phyloP scores from a whole-genome alignment of 306 rosid genomes.

The Fragaria nilgerrensis region DNA sequence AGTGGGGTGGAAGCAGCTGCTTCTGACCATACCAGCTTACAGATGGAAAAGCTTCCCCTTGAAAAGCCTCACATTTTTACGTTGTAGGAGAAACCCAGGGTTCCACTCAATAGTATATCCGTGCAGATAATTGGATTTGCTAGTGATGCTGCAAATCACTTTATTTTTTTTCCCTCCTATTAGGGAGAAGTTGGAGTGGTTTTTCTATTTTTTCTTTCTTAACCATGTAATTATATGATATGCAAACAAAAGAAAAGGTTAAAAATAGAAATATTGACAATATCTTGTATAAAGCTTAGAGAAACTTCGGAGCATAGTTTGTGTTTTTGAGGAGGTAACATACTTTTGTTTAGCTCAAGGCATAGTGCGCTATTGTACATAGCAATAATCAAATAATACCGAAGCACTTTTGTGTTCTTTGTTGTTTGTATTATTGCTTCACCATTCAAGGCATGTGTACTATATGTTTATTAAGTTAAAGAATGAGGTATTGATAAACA shows the following conservation, averaged over 20 bases:
- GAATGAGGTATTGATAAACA: not conserved
- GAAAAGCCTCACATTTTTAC: conserved; percentile 39
- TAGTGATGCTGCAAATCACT: conserved; percentile 7
- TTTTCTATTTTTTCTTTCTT: not conserved
- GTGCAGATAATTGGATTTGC: conserved; percentile 27
- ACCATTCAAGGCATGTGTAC: not conserved
- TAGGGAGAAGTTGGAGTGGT: conserved; percentile 5
- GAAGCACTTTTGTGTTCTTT: not conserved
- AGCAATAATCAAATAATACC: not conserved
- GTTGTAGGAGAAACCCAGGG: conserved; percentile 9
- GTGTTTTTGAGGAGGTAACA: not conserved
- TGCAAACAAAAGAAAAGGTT: conserved; percentile 18
- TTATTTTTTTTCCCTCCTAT: not conserved
- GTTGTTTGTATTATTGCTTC: not conserved
- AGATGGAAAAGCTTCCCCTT: conserved; percentile 63
- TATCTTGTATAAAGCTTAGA: conserved; percentile 8
- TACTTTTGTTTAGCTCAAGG: not conserved
- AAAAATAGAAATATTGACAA: not conserved
- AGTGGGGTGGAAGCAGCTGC: conserved; percentile 40
- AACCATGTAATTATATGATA: conserved; percentile 27
- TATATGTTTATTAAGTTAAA: not conserved
- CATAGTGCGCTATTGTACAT: not conserved
- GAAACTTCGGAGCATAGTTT: not conserved
- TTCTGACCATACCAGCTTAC: conserved; percentile 38
- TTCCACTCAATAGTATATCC: conserved; percentile 1